Evolutionary conservation across 441 rosid genomes (phyloP).

Genomic region (Biscutella laevigata): DNA sequence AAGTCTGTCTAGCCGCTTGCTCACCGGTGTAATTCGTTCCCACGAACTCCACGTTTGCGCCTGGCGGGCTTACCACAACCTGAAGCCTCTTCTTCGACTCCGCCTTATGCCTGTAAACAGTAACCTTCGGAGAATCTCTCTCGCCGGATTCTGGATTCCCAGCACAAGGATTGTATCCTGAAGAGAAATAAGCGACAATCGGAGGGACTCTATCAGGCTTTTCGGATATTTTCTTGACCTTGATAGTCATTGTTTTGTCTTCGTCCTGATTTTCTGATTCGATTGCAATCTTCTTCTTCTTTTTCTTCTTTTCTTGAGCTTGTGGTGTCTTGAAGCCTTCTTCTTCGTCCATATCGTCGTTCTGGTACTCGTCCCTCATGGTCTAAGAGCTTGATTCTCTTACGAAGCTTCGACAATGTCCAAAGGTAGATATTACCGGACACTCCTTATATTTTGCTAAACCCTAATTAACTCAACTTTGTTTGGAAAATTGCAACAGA

Average conservation of each 20-base stretch:
- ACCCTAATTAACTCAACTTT: constrained; percentile 10
- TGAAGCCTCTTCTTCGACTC: constrained; percentile 43
- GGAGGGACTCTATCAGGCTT: constrained; percentile 44
- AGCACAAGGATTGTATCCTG: constrained; percentile 45
- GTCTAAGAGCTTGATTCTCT: neutral
- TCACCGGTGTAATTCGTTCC: constrained; percentile 63
- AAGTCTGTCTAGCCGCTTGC: constrained; percentile 50
- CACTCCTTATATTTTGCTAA: neutral
- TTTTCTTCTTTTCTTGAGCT: constrained; percentile 17
- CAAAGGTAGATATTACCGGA: neutral
- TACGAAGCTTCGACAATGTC: neutral
- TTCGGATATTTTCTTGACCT: constrained; percentile 32
- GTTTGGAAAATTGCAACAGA: neutral
- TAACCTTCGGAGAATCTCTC: constrained; percentile 26
- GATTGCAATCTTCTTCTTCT: constrained; percentile 26
- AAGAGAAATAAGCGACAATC: constrained; percentile 68
- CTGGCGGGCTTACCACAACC: constrained; percentile 61
- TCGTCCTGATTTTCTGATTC: constrained; percentile 13
- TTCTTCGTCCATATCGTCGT: neutral
- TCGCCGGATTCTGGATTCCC: neutral
- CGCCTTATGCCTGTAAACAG: constrained; percentile 41
- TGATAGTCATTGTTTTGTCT: constrained; percentile 20
- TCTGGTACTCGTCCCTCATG: constrained; percentile 5
- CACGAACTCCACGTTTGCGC: constrained; percentile 52
- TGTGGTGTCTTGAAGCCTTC: constrained; percentile 9